Evolutionary conservation across 352 stramenopile genomes (phyloP).

Genomic region (Phytophthora rubi): DNA sequence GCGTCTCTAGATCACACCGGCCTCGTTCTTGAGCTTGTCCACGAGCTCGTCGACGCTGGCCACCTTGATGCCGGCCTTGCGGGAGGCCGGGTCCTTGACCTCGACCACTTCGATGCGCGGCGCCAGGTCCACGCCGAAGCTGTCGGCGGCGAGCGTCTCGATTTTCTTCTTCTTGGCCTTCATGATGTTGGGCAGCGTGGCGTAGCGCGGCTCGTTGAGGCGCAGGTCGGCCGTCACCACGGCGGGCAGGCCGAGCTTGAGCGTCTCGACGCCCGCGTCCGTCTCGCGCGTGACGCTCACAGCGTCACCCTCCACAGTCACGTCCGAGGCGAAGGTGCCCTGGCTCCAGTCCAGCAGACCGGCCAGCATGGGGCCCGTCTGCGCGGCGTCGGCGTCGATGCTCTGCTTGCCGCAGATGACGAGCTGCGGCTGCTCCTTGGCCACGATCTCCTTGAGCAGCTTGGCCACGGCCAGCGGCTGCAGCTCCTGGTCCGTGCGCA

Average conservation of each 20-base stretch:
- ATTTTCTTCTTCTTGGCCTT: constrained; percentile 97
- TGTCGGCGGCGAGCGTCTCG: constrained; percentile 75
- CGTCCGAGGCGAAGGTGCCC: constrained; percentile 96
- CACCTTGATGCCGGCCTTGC: constrained; percentile 96
- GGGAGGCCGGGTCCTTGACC: constrained; percentile 93
- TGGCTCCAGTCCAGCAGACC: constrained; percentile 97
- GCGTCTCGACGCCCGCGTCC: constrained; percentile 91
- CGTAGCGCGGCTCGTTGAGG: constrained; percentile 99
- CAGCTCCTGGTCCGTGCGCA: constrained; percentile 97
- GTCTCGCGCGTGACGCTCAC: constrained; percentile 95
- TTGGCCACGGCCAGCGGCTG: constrained; percentile 98
- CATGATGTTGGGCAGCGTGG: constrained; percentile 99
- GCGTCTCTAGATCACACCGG: constrained; percentile 81
- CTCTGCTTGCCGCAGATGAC: constrained; percentile 98
- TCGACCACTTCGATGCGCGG: constrained; percentile 78
- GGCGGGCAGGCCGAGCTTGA: constrained; percentile 91
- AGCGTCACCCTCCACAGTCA: constrained; percentile 70
- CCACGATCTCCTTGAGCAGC: constrained; percentile 95
- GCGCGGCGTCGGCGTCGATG: constrained; percentile 86
- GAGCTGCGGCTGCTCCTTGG: constrained; percentile 93
- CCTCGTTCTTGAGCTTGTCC: constrained; percentile 97
- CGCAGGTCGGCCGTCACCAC: constrained; percentile 98
- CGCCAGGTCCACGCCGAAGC: constrained; percentile 74
- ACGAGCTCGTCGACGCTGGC: constrained; percentile 94
- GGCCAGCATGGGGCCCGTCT: constrained; percentile 95